Evolutionary conservation across 805 yeast species (phyloP).

Genomic region (Saccharomycopsis malanga): DNA sequence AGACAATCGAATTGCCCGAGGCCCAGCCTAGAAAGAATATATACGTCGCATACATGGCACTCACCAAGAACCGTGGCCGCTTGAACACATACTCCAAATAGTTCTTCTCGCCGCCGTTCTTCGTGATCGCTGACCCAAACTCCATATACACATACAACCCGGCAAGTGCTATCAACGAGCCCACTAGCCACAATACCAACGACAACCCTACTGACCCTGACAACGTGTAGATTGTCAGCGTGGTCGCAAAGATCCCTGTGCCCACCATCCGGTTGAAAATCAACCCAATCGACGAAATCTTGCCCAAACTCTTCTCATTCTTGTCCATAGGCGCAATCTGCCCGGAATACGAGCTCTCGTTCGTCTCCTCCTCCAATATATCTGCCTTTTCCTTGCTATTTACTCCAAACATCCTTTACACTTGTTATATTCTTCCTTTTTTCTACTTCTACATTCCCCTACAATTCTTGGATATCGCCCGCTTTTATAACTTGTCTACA

Average conservation of each 20-base stretch:
- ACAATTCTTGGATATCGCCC: too few relatives aligned
- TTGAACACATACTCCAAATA: constrained; percentile 66
- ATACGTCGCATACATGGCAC: constrained; percentile 61
- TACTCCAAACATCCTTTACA: too few relatives aligned
- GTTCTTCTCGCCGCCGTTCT: constrained; percentile 83
- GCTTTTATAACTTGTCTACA: too few relatives aligned
- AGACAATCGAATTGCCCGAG: constrained; percentile 73
- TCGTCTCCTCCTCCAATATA: too few relatives aligned
- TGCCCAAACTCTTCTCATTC: constrained; percentile 40
- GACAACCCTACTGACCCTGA: constrained; percentile 70
- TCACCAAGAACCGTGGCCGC: constrained; percentile 61
- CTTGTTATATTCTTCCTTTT: too few relatives aligned
- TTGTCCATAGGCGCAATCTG: constrained; percentile 31
- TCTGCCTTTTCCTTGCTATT: too few relatives aligned
- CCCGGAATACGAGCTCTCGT: constrained; percentile 6
- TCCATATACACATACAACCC: constrained; percentile 71
- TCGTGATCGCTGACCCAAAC: constrained; percentile 69
- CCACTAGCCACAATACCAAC: constrained; percentile 67
- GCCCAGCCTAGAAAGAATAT: constrained; percentile 80
- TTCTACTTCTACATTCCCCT: too few relatives aligned
- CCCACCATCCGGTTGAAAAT: constrained; percentile 67
- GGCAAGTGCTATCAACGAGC: constrained; percentile 58
- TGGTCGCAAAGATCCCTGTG: constrained; percentile 70
- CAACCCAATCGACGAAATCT: constrained; percentile 54
- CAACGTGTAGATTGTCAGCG: constrained; percentile 44